A percentile compares a stretch with the other conserved stretches of the same genome.
phyloP scores from a whole-genome alignment of 331 rosid species.

The Prunus yedoensis region DNA sequence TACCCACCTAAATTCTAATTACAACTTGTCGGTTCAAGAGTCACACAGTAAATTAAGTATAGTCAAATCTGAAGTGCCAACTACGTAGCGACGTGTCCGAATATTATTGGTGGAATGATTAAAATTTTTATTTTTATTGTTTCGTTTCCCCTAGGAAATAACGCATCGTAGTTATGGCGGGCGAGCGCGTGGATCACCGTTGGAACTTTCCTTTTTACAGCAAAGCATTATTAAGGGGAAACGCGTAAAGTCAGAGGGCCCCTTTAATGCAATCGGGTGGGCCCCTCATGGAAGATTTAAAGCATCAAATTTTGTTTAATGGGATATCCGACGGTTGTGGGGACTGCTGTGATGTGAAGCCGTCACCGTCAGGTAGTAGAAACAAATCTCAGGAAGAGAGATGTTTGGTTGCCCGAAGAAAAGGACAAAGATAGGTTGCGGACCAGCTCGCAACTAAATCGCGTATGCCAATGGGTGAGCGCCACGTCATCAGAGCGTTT shows the following conservation, averaged over 20 bases:
- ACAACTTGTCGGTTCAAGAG: background rate
- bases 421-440: conserved; percentile 34
- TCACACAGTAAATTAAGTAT: background rate
- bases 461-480: background rate
- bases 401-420: background rate
- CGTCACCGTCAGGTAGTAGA: conserved; percentile 19
- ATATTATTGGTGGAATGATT: background rate
- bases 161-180: background rate
- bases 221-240: background rate
- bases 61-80: background rate
- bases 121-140: background rate
- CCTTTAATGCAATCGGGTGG: background rate
- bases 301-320: background rate
- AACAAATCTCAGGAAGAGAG: background rate
- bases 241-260: background rate
- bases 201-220: background rate
- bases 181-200: background rate
- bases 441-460: conserved; percentile 38
- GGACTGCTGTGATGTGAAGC: conserved; percentile 7
- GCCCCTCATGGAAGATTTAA: background rate
- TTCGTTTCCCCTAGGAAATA: background rate
- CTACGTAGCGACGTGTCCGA: background rate
- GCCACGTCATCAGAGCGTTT: conserved; percentile 24
- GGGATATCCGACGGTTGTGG: conserved; percentile 21
- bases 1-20: too few relatives aligned